A percentile compares a stretch with the other conserved stretches of the same genome.
Conservation (phyloP, 1,139 yeast genomes). For the Blastobotrys proliferans region DNA sequence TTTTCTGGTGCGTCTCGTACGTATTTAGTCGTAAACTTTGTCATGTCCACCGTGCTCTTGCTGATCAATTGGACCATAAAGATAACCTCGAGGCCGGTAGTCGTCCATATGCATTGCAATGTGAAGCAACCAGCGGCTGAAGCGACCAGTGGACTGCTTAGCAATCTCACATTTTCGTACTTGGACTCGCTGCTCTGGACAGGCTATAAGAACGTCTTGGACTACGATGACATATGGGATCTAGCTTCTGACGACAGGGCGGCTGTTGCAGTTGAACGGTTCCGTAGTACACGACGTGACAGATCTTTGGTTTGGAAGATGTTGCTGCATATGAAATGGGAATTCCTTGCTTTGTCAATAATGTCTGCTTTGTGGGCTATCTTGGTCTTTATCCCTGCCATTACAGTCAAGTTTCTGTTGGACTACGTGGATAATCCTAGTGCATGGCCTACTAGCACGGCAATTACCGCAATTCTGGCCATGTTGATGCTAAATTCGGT, state of each 20-base stretch:
- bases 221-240: background rate
- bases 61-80: background rate
- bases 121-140: background rate
- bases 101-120: background rate
- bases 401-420: slow-evolving; percentile 68
- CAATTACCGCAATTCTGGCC: slow-evolving; percentile 67
- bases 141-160: background rate
- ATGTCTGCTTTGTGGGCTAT: background rate
- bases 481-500: slow-evolving; percentile 58
- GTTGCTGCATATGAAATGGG: background rate
- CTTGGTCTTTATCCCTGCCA: slow-evolving; percentile 64
- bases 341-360: background rate
- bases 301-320: background rate
- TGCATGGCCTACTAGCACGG: slow-evolving; percentile 94
- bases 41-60: background rate
- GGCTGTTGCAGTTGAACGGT: background rate
- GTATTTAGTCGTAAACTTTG: too few species aligned
- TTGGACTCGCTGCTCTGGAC: background rate
- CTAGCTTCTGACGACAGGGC: background rate
- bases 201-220: background rate
- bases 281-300: background rate
- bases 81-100: background rate
- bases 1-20: too few species aligned
- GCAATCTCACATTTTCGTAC: background rate
- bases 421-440: slow-evolving; percentile 76